Conservation (phyloP, 2,329 filamentous ascomycete genomes). For the Plenodomus biglobosus region DNA sequence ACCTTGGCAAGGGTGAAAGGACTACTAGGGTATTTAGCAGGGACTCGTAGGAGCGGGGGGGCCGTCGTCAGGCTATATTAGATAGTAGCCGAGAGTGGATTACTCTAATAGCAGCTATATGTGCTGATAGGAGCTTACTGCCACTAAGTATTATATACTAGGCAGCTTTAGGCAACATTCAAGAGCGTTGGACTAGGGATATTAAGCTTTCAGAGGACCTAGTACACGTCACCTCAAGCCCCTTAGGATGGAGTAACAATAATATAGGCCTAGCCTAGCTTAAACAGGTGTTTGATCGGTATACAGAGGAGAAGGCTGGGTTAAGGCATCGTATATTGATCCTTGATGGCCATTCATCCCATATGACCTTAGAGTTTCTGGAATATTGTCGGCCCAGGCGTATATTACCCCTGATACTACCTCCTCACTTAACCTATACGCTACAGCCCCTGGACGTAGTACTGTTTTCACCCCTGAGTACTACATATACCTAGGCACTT, state of each 20-base stretch:
- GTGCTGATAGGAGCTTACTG: background rate
- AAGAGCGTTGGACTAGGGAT: background rate
- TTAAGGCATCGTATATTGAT: background rate
- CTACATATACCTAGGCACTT: background rate
- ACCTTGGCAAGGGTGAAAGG: background rate
- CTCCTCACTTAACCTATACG: background rate
- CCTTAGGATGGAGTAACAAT: background rate
- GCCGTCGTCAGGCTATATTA: background rate
- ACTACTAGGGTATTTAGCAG: background rate
- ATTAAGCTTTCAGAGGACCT: background rate
- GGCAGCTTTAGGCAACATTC: background rate
- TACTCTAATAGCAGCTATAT: background rate
- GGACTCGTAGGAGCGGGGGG: background rate
- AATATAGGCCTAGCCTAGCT: background rate
- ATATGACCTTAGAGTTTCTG: background rate
- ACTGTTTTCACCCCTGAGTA: background rate
- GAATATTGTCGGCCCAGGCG: background rate
- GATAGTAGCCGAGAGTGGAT: conserved; percentile 6
- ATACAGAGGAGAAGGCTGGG: background rate
- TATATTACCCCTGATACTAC: background rate
- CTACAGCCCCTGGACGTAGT: background rate
- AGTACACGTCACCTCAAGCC: background rate
- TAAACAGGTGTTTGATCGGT: background rate
- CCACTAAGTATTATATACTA: background rate
- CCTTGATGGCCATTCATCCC: background rate